Evolutionary conservation across 2,329 filamentous ascomycete species (phyloP), one percentile per base, ranked within the genome.

Genomic region (Cryphonectria carpinicola): DNA sequence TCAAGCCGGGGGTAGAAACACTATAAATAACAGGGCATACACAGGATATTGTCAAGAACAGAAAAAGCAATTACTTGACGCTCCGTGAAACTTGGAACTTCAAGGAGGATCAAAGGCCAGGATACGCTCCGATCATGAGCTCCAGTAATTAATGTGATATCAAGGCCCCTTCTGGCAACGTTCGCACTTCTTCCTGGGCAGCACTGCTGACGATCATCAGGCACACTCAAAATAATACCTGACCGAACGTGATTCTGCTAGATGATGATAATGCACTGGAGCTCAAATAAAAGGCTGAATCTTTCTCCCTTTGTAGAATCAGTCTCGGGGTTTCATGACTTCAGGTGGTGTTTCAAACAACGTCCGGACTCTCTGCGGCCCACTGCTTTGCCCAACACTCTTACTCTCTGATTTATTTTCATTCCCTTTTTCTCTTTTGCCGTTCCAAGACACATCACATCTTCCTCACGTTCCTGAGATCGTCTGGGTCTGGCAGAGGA

Each of bases 311-410:
- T 11, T 61, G 19, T 39, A 8, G 58, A 39, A n/a, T 25, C 2
- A 1, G 35, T n/a, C 35, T n/a, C n/a, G 22, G 19, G 58, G 58
- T 61, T 61, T 61, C 58, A 61, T n/a, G 32, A 37, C 35, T 25
- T 39, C 58, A 39, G 58, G 58, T 39, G 58, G 17, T 22, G 58
- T 61, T 61, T 61, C 58, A 61, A 22, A 22, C 58, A 14, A 35
- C 14, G 28, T 19, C 25, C 5, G 5, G 28, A 35, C 54, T 17
- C 28, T 17, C 25, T 56, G 4, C 1, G 13, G 25, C 32, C 1
- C 28, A 37, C 32, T 37, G 58, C 58, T n/a, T n/a, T 32, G 17
- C 19, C 19, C 58, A 22, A 22, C 35, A 5, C 54, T 32, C 1
- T 32, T 28, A 61, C 32, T 39, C 32, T 39, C 19, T 22, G 6